Conservation (phyloP, 2,329 filamentous ascomycete genomes). For the Fusarium sp. region DNA sequence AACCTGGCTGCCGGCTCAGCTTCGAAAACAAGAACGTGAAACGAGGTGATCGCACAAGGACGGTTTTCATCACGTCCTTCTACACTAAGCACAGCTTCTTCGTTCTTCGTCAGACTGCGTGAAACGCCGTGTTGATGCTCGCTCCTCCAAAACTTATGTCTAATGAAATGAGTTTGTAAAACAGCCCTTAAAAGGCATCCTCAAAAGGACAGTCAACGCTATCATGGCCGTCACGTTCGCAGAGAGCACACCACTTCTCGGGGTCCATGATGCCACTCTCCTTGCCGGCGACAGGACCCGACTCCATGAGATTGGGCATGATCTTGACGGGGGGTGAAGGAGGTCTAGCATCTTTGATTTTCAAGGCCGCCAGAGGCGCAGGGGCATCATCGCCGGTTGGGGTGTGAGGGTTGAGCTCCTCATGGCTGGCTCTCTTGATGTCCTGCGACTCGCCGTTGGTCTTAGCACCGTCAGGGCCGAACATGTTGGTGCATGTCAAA, state of each 20-base stretch:
- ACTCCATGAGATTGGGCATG: slow-evolving; percentile 73
- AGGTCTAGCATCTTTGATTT: slow-evolving; percentile 58
- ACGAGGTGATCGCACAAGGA: slow-evolving; percentile 35
- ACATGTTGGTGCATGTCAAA: slow-evolving; percentile 93
- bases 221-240: slow-evolving; percentile 95
- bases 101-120: slow-evolving; percentile 21
- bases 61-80: slow-evolving; percentile 49
- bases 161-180: slow-evolving; percentile 19
- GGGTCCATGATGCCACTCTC: slow-evolving; percentile 82
- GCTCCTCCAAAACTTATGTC: slow-evolving; percentile 26
- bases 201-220: slow-evolving; percentile 96
- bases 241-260: slow-evolving; percentile 96
- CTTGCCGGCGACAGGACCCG: slow-evolving; percentile 80
- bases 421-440: slow-evolving; percentile 54
- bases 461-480: slow-evolving; percentile 63
- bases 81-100: slow-evolving; percentile 42
- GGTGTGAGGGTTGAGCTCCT: slow-evolving; percentile 57
- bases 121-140: slow-evolving; percentile 37
- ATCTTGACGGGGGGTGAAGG: slow-evolving; percentile 60
- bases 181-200: slow-evolving; percentile 73
- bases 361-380: slow-evolving; percentile 67
- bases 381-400: slow-evolving; percentile 63
- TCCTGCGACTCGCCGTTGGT: slow-evolving; percentile 50
- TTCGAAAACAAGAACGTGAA: slow-evolving; percentile 32
- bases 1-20: slow-evolving; percentile 34